Evolutionary conservation across 148 eudicot species (phyloP), one percentile per base, ranked within the genome.

Genomic region (Vaccinium corymbosum): DNA sequence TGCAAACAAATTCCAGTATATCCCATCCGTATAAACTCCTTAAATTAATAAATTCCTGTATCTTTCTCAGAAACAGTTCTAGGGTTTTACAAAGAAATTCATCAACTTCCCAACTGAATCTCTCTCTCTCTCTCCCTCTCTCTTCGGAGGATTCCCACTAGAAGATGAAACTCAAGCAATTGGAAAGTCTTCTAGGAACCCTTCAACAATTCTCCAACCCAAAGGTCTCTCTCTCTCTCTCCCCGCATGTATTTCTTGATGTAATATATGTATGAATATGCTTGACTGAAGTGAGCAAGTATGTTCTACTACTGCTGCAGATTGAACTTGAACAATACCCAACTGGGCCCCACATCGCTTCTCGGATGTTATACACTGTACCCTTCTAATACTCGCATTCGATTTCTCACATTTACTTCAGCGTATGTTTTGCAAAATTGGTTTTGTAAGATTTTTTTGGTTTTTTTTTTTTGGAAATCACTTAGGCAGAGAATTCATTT

Each of bases 321-420:
- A 90, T 95, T 93, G 97, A 97, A 77, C 88, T 94, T 82, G 99
- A 97, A 85, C 99, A 97, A 61, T 97, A 97, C 88, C 99, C 99
- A 82, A 97, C 99, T 83, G 99, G 99, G 71, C 88, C 97, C 78
- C 99, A 97, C 81, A 97, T 97, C 78, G 99, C 99, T 89, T 92
- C 98, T 81, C 91, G 99, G 35, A 92, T 97, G 97, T 88, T 97
- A 11, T 97, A 83, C 92, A 97, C 97, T 84, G 99, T 95, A 93
- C 25, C 2, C 6, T 82, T 50, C 15, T 77, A 35, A 6, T 20
- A 27, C 9, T 76, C 81, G 4, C 19, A 32, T 35, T 29, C 2
- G 12, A 51, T 74, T 46, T 46, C 51, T 20, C 15, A 8, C 64
- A 14, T 80, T 27, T 79, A 13, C 27, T 15, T 79, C 64, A 56